Conservation (phyloP, 441 rosid species). For the Isatis lusitanica region DNA sequence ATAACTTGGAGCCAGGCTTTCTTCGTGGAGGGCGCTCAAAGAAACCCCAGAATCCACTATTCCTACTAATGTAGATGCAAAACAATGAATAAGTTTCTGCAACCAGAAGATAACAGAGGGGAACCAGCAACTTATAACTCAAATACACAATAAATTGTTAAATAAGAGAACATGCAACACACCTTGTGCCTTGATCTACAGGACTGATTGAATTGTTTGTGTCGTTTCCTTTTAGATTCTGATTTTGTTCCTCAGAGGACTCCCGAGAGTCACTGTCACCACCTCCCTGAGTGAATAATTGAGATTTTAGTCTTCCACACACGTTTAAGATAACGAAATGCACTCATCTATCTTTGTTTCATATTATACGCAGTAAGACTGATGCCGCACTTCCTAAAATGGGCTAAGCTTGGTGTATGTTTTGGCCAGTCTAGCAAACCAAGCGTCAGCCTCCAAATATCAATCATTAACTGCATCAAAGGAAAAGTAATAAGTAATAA, state of each 20-base stretch:
- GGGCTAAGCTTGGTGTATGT: neutral
- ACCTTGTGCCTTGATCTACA: conserved; percentile 60
- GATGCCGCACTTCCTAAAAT: neutral
- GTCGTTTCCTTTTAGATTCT: conserved; percentile 47
- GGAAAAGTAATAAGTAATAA: neutral
- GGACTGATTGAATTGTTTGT: conserved; percentile 35
- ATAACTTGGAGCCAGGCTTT: conserved; percentile 45
- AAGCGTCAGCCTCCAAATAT: neutral
- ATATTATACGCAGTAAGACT: conserved; percentile 4
- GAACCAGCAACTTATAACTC: conserved; percentile 11
- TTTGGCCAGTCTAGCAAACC: conserved; percentile 13
- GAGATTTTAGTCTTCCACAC: conserved; percentile 21
- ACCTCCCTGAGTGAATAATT: conserved; percentile 55
- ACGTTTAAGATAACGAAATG: conserved; percentile 14
- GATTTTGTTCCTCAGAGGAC: conserved; percentile 45
- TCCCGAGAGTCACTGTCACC: conserved; percentile 48
- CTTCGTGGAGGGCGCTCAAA: conserved; percentile 44
- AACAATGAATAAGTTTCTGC: conserved; percentile 17
- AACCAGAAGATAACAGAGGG: conserved; percentile 23
- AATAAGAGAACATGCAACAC: conserved; percentile 25
- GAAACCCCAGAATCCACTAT: conserved; percentile 70
- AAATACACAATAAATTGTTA: conserved; percentile 14
- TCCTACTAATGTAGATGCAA: conserved; percentile 41
- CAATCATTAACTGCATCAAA: conserved; percentile 14
- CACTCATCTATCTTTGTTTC: neutral